phyloP scores from a whole-genome alignment of 306 rosid genomes.

The Corylus avellana region DNA sequence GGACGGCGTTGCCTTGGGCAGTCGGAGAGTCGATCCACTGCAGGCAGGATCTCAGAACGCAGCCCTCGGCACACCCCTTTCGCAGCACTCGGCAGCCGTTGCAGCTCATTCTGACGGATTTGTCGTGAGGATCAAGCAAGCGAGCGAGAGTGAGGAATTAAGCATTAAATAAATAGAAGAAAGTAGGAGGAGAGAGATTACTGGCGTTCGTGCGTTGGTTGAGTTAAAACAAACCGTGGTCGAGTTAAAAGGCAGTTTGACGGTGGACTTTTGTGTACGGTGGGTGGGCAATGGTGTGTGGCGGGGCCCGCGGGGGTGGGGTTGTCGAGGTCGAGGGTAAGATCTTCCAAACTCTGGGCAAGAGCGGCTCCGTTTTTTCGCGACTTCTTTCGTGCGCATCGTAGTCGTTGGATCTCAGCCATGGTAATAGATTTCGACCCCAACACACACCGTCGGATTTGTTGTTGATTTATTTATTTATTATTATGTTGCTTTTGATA shows the following conservation, averaged over 20 bases:
- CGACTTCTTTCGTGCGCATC: background rate
- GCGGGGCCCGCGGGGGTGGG: conserved; percentile 5
- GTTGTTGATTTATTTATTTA: too few relatives aligned
- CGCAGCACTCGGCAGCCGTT: conserved; percentile 74
- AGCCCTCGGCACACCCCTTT: conserved; percentile 63
- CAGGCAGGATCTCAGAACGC: conserved; percentile 56
- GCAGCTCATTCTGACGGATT: conserved; percentile 58
- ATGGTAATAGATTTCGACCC: background rate
- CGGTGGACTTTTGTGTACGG: conserved; percentile 19
- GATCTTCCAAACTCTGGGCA: conserved; percentile 63
- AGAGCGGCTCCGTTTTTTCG: conserved; percentile 81
- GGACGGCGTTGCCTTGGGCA: conserved; percentile 65
- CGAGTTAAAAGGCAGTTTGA: conserved; percentile 20
- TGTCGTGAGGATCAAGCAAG: background rate
- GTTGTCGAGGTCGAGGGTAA: conserved; percentile 26
- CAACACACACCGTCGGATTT: conserved; percentile 11
- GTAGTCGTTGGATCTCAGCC: conserved; percentile 8
- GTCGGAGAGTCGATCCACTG: conserved; percentile 61
- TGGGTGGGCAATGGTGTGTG: background rate
- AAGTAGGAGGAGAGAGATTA: background rate
- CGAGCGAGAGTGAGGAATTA: background rate
- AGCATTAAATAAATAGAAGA: background rate
- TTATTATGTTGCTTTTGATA: too few relatives aligned
- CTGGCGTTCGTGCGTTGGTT: background rate
- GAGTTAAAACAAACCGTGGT: conserved; percentile 32